Conservation (phyloP, 139 green algal species). For the Chara braunii region DNA sequence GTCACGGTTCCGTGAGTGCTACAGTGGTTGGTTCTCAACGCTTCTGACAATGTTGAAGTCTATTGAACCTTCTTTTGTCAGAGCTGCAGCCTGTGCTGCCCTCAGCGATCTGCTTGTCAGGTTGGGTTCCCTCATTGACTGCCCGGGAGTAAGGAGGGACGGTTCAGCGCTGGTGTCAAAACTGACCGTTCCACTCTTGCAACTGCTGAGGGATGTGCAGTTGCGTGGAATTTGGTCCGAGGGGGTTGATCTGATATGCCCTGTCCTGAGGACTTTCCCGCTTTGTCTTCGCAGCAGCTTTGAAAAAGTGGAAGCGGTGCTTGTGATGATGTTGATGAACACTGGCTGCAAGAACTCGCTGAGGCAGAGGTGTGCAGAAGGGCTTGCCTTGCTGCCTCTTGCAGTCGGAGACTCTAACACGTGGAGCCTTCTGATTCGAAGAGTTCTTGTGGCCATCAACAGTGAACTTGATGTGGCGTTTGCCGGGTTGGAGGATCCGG, state of each 20-base stretch:
- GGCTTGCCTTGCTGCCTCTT: too few relatives aligned
- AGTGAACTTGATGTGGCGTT: too few relatives aligned
- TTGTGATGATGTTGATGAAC: too few relatives aligned
- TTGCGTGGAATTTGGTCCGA: neutral
- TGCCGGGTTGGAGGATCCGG: too few relatives aligned
- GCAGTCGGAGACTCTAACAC: too few relatives aligned
- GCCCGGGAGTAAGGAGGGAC: neutral
- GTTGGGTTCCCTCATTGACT: neutral
- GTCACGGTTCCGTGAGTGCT: neutral
- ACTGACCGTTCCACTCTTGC: neutral
- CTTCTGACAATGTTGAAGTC: neutral
- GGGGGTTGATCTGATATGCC: neutral
- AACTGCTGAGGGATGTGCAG: neutral
- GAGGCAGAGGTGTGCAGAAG: too few relatives aligned
- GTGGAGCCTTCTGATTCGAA: too few relatives aligned
- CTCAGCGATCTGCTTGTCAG: neutral
- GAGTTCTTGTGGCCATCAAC: too few relatives aligned
- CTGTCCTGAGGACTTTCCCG: neutral
- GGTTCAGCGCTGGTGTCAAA: neutral
- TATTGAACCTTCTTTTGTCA: neutral
- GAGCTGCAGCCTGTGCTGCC: neutral
- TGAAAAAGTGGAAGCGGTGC: too few relatives aligned
- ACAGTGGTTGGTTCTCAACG: neutral
- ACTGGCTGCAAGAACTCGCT: too few relatives aligned
- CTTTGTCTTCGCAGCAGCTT: too few relatives aligned